Percentiles rank a stretch among this genome's conserved stretches.
phyloP scores from a whole-genome alignment of 768 basidiomycete species.

The Coprinopsis sp. region DNA sequence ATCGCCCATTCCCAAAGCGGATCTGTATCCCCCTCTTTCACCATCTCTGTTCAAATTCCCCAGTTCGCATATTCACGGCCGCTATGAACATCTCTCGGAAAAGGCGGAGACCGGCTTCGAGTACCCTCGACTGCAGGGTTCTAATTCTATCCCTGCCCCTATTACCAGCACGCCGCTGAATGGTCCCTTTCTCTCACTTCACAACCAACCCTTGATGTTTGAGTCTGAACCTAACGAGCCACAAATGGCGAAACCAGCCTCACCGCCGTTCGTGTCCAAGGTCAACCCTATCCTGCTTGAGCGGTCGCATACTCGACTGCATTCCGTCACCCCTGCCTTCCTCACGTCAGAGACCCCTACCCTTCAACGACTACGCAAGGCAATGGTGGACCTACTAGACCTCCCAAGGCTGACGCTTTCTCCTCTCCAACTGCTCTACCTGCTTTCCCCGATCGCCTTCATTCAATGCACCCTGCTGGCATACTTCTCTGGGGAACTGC shows the following conservation, averaged over 20 bases:
- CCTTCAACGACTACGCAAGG: background rate
- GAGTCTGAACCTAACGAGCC: too few species aligned
- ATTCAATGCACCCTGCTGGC: conserved; percentile 80
- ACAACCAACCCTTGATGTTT: too few species aligned
- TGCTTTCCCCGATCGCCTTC: conserved; percentile 91
- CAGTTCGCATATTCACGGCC: background rate
- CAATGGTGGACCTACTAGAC: conserved; percentile 1
- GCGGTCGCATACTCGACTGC: background rate
- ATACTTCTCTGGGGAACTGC: conserved; percentile 75
- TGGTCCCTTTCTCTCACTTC: too few species aligned
- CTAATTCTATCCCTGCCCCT: too few species aligned
- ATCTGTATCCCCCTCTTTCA: too few species aligned
- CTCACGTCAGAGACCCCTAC: background rate
- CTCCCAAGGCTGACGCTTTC: conserved; percentile 30
- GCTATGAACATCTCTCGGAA: too few species aligned
- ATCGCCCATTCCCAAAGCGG: background rate
- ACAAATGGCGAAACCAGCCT: too few species aligned
- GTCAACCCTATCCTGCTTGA: background rate
- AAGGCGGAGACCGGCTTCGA: too few species aligned
- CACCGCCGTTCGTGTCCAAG: too few species aligned
- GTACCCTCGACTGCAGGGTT: too few species aligned
- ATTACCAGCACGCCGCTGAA: too few species aligned
- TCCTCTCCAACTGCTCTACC: conserved; percentile 82
- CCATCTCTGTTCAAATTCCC: background rate
- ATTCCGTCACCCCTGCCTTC: background rate